phyloP scores from a whole-genome alignment of 2,329 filamentous ascomycete genomes.

The Fusarium humuli region DNA sequence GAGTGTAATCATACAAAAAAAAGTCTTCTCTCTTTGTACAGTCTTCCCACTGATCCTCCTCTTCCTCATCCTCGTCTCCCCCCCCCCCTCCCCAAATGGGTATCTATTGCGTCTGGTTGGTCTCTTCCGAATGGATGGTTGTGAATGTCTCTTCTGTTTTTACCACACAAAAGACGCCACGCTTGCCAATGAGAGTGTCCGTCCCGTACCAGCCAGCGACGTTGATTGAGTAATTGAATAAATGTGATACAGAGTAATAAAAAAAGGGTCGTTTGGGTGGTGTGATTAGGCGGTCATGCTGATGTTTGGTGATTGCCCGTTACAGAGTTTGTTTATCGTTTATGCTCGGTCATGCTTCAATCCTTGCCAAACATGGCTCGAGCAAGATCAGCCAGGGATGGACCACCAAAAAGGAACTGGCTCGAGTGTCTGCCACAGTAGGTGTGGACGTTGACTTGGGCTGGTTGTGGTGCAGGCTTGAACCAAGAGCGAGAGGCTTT shows the following conservation, averaged over 20 bases:
- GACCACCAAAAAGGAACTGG: constrained; percentile 64
- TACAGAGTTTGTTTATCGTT: background rate
- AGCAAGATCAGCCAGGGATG: constrained; percentile 58
- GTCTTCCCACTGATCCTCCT: constrained; percentile 21
- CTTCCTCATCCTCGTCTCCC: background rate
- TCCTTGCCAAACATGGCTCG: constrained; percentile 55
- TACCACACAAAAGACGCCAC: constrained; percentile 37
- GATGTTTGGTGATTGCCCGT: background rate
- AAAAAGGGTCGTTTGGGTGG: constrained; percentile 3
- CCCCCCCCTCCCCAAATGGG: background rate
- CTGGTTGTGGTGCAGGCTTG: constrained; percentile 54
- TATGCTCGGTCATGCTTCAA: constrained; percentile 31
- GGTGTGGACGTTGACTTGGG: constrained; percentile 66
- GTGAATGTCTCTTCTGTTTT: constrained; percentile 8
- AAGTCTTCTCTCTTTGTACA: constrained; percentile 21
- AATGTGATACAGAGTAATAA: constrained; percentile 22
- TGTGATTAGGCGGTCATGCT: constrained; percentile 18
- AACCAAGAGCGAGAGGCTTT: constrained; percentile 50
- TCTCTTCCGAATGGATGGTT: background rate
- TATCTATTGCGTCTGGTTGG: constrained; percentile 11
- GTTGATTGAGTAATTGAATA: constrained; percentile 19
- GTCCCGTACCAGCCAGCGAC: constrained; percentile 48
- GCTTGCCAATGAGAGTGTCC: constrained; percentile 32
- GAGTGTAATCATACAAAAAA: constrained; percentile 32
- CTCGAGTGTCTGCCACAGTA: constrained; percentile 67